These are phyloP conservation scores for Epichloe sylvatica DNA, from an alignment of 2,329 filamentous ascomycete genomes.

Conservation along the genomic window DNA sequence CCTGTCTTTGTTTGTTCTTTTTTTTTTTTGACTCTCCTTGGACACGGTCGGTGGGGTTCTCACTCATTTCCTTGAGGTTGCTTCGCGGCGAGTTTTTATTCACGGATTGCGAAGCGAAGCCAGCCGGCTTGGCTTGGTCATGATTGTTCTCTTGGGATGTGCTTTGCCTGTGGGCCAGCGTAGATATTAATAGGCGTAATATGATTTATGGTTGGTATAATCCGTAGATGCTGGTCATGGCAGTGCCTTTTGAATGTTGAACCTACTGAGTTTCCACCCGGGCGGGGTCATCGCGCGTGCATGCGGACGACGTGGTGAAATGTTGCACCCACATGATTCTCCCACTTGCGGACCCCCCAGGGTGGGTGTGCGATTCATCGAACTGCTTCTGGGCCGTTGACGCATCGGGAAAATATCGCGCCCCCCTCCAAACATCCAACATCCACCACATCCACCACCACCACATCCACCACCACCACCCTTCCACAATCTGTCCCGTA, in stretches of 20 bases:
- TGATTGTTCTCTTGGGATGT: neutral
- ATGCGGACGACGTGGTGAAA: too few species aligned
- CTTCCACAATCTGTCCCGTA: too few species aligned
- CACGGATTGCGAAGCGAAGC: neutral
- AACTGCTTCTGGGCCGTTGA: neutral
- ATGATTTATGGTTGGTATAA: neutral
- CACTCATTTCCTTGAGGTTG: neutral
- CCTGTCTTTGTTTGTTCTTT: neutral
- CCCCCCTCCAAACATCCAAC: neutral
- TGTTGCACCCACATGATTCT: neutral
- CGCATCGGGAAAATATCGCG: neutral
- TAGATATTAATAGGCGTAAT: slow-evolving; percentile 1
- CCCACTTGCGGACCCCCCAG: neutral
- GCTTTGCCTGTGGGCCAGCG: neutral
- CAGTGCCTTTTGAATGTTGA: too few species aligned
- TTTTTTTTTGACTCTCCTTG: neutral
- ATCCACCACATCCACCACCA: neutral
- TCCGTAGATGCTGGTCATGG: too few species aligned
- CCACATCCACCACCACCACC: too few species aligned
- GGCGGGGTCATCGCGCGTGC: too few species aligned
- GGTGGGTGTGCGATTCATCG: neutral
- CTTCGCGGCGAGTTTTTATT: too few species aligned
- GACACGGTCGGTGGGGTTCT: neutral
- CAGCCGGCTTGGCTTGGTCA: neutral
- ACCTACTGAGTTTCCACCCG: too few species aligned